phyloP scores from a whole-genome alignment of 2,329 filamentous ascomycete species.

The Calonectria henricotiae region DNA sequence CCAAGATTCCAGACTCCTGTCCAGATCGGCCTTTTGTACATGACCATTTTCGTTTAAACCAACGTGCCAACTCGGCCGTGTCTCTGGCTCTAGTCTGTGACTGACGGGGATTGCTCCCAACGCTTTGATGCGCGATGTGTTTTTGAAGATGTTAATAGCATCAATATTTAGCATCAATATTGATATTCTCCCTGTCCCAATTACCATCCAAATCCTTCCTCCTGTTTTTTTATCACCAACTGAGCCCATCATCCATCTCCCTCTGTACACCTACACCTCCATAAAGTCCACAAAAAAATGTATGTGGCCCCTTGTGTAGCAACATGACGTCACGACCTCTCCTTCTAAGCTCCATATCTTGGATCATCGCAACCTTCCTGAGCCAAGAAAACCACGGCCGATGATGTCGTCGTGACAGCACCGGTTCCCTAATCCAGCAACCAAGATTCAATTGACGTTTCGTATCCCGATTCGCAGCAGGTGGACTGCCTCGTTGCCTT shows the following conservation, averaged over 20 bases:
- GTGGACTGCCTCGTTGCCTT: neutral
- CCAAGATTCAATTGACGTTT: slow-evolving; percentile 25
- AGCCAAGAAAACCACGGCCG: slow-evolving; percentile 35
- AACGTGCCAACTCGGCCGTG: neutral
- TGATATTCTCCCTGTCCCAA: neutral
- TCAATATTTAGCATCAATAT: neutral
- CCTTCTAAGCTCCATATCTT: slow-evolving; percentile 37
- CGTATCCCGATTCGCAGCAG: slow-evolving; percentile 22
- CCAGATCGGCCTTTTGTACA: slow-evolving; percentile 7
- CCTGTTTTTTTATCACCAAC: neutral
- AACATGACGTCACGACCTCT: slow-evolving; percentile 50
- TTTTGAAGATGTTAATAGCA: neutral
- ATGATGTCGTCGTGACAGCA: slow-evolving; percentile 51
- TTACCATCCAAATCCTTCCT: neutral
- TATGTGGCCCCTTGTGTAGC: slow-evolving; percentile 24
- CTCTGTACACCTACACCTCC: neutral
- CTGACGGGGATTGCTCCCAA: neutral
- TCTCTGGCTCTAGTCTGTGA: neutral
- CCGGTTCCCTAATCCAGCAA: slow-evolving; percentile 14
- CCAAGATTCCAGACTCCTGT: slow-evolving; percentile 21
- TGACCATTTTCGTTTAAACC: slow-evolving; percentile 25
- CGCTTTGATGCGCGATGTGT: neutral
- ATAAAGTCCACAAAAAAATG: slow-evolving; percentile 18
- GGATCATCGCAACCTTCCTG: slow-evolving; percentile 17
- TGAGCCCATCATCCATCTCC: neutral